These are phyloP conservation scores for Saturnispora ahearnii DNA, from an alignment of 805 yeast species.

Conservation along the genomic window DNA sequence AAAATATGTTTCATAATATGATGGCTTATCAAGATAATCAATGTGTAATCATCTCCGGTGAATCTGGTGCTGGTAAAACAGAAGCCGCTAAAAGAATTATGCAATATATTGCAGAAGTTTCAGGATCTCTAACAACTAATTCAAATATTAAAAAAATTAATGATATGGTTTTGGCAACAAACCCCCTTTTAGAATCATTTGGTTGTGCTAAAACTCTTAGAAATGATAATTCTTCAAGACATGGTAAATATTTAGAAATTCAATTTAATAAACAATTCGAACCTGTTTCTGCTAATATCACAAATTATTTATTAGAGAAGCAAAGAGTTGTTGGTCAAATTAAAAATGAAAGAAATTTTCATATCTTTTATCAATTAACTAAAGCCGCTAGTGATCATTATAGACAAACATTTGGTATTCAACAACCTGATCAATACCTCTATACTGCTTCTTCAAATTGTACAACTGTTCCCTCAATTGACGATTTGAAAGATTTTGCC, in stretches of 20 bases:
- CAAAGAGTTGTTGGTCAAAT: slow-evolving; percentile 97
- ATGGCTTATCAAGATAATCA: slow-evolving; percentile 91
- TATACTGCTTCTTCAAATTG: slow-evolving; percentile 86
- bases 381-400: slow-evolving; percentile 82
- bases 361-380: slow-evolving; percentile 91
- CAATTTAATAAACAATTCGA: slow-evolving; percentile 72
- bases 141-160: slow-evolving; percentile 76
- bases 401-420: slow-evolving; percentile 80
- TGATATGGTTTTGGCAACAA: slow-evolving; percentile 96
- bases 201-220: slow-evolving; percentile 92
- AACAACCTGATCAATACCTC: slow-evolving; percentile 84
- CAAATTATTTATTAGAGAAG: slow-evolving; percentile 88
- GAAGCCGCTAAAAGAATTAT: slow-evolving; percentile 97
- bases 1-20: slow-evolving; percentile 90
- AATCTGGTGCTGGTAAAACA: slow-evolving; percentile 96
- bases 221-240: slow-evolving; percentile 84
- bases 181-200: slow-evolving; percentile 82
- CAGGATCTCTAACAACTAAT: slow-evolving; percentile 56
- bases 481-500: slow-evolving; percentile 68
- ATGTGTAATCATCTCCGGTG: slow-evolving; percentile 96
- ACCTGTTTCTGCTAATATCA: slow-evolving; percentile 92
- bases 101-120: slow-evolving; percentile 91
- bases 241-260: slow-evolving; percentile 90
- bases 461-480: slow-evolving; percentile 76
- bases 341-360: slow-evolving; percentile 88